Base-by-base conservation (phyloP, 352 stramenopile species). In the Aphanomyces cochlioides region DNA sequence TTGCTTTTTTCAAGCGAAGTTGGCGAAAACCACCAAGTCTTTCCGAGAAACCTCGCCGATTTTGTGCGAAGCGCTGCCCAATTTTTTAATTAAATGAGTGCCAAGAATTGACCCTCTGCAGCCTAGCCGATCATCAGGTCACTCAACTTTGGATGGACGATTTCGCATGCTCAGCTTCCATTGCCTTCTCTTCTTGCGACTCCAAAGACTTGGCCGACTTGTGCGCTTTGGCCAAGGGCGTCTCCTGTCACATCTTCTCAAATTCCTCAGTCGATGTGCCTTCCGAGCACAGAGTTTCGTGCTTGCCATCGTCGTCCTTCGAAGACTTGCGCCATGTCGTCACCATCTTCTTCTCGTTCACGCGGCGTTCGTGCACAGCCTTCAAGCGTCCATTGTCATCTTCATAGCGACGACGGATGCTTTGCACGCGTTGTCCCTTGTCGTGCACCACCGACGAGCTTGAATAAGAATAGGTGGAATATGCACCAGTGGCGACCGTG, bases 391-490 rank as follows among this genome's bases (percentile, higher is more conserved):
- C 87, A 5, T 73, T 84, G 67, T 85, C 92, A 72, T 95, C 87
- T 50, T 93, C 85, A 69, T 95, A 95, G 72, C 85, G 87, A 36
- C 85, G 87, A 66, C n/a, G n/a, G n/a, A n/a, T n/a, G n/a, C n/a
- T n/a, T n/a, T n/a, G n/a, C n/a, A n/a, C n/a, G n/a, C n/a, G n/a
- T n/a, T n/a, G n/a, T n/a, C n/a, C n/a, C n/a, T n/a, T n/a, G n/a
- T n/a, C n/a, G n/a, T 95, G 85, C 56, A 89, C 68, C 3, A 92
- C 73, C 17, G 83, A 84, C 70, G 85, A 92, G 71, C 77, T 89
- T 57, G 75, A 88, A 72, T 85, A 93, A 65, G 84, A 90, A 66
- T 95, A 95, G 12, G 77, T 87, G 48, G 87, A 83, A 67, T 95
- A n/a, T n/a, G n/a, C n/a, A n/a, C n/a, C 77, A 56, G 10, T 69